These are phyloP conservation scores for Calonectria pauciramosa DNA, from an alignment of 2,329 filamentous ascomycete species.

Conservation along the genomic window DNA sequence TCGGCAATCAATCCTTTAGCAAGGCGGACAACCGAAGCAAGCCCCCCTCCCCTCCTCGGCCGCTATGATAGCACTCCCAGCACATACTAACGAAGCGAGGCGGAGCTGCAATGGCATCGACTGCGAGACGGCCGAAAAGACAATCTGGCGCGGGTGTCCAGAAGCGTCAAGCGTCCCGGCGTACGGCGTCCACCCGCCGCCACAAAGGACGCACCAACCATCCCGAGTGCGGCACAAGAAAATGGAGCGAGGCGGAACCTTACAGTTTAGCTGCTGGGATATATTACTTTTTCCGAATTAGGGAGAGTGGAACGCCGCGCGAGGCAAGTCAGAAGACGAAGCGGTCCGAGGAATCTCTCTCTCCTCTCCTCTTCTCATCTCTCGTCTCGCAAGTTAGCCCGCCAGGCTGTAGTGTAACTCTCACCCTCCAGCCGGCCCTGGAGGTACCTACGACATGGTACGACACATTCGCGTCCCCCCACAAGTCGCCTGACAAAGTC, in stretches of 20 bases:
- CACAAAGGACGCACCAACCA: slow-evolving; percentile 17
- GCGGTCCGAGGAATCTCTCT: slow-evolving; percentile 15
- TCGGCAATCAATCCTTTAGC: background rate
- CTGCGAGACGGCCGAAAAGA: slow-evolving; percentile 4
- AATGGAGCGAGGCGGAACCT: slow-evolving; percentile 19
- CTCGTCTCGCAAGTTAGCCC: background rate
- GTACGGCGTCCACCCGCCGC: slow-evolving; percentile 15
- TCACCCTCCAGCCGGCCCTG: slow-evolving; percentile 4
- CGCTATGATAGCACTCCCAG: slow-evolving; percentile 2
- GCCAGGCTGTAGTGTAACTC: slow-evolving; percentile 8
- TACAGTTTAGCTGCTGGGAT: slow-evolving; percentile 17
- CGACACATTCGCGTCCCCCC: slow-evolving; percentile 6
- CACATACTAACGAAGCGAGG: slow-evolving; percentile 6
- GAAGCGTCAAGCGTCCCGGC: slow-evolving; percentile 12
- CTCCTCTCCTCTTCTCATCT: slow-evolving; percentile 19
- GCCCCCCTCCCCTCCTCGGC: background rate
- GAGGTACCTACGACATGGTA: slow-evolving; percentile 23
- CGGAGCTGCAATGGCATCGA: slow-evolving; percentile 14
- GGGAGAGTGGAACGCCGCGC: slow-evolving; percentile 9
- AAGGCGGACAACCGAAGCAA: background rate
- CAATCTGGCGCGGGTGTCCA: slow-evolving; percentile 9
- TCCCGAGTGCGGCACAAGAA: slow-evolving; percentile 22
- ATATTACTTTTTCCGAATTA: slow-evolving; percentile 26
- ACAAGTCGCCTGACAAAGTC: slow-evolving; percentile 14
- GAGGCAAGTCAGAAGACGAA: slow-evolving; percentile 5